Evolutionary conservation across 1,284 basidiomycete species (phyloP), one percentile per base, ranked within the genome.

Genomic region (Mycena sp.): DNA sequence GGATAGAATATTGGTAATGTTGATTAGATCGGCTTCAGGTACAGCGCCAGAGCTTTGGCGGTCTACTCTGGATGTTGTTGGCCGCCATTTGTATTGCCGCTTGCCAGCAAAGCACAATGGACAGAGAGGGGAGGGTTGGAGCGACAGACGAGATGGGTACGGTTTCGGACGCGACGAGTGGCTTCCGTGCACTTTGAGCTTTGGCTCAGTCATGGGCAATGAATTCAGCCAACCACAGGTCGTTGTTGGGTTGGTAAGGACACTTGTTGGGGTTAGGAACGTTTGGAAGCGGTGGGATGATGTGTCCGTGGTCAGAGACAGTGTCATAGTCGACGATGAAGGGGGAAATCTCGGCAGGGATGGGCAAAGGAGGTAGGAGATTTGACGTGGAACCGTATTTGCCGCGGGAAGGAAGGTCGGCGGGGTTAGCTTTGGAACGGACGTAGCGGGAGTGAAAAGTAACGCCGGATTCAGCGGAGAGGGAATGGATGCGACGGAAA

Each of bases 401-500:
- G 5, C 57, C 57, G 4, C 57, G 57, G 7, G 57, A 59, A 2
- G 23, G 29, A 3, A 1, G 10, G 25, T 59, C 57, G 49, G 57
- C 57, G 14, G 57, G 57, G 21, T 59, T 59, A 19, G 41, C 16
- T 9, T 6, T 41, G 38, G 73, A 78, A 0, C 66, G 62, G 21
- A 81, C 66, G 43, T 81, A 81, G 16, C 12, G 12, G 0, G 73
- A 70, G 63, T 69, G 63, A 40, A 67, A 12, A 11, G 21, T 7
- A 25, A 25, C 17, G 2, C 19, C 25, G 16, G 11, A 0, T n/a
- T 25, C 2, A 16, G 40, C 19, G 40, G 19, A 19, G 50, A 67
- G 4, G 6, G 21, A 7, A 35, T 71, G 71, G 4, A 76, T 61
- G 14, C 74, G 57, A 10, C 64, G 66, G 68, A 76, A 72, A 2